Evolutionary conservation across 495 filamentous ascomycete genomes (phyloP).

Genomic region (Trichoderma reesei): DNA sequence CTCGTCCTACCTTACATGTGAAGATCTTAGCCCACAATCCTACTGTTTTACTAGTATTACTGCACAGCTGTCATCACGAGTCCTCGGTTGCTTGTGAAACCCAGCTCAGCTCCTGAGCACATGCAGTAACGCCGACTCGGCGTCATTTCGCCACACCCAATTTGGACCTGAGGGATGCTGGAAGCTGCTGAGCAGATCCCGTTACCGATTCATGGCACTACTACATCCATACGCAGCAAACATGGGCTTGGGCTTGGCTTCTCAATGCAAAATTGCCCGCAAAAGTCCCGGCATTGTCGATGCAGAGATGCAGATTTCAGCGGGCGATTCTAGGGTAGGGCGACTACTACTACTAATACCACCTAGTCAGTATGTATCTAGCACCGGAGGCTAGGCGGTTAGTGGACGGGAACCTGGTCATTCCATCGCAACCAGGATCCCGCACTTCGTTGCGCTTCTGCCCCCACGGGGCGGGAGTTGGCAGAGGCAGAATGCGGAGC

Average conservation of each 20-base stretch:
- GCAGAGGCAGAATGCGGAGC: not conserved
- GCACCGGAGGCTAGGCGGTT: constrained; percentile 2
- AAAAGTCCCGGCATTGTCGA: not conserved
- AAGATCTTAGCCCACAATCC: not conserved
- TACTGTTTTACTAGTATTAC: too few relatives aligned
- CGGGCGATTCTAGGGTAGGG: not conserved
- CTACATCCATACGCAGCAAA: too few relatives aligned
- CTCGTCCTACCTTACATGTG: too few relatives aligned
- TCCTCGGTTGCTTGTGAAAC: constrained; percentile 1
- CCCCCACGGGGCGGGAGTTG: constrained; percentile 3
- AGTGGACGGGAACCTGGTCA: constrained; percentile 6
- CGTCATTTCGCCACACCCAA: not conserved
- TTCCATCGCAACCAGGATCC: not conserved
- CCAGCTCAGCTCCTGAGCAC: not conserved
- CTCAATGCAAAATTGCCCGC: not conserved
- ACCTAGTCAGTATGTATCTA: not conserved
- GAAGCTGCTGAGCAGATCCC: not conserved
- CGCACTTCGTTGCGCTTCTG: too few relatives aligned
- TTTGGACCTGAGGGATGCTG: not conserved
- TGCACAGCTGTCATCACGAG: not conserved
- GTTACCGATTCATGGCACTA: too few relatives aligned
- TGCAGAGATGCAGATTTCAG: not conserved
- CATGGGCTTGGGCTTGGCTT: too few relatives aligned
- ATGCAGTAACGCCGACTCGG: constrained; percentile 1
- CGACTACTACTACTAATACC: not conserved